Conservation (phyloP, 2,329 filamentous ascomycete genomes). For the Cytospora mali region DNA sequence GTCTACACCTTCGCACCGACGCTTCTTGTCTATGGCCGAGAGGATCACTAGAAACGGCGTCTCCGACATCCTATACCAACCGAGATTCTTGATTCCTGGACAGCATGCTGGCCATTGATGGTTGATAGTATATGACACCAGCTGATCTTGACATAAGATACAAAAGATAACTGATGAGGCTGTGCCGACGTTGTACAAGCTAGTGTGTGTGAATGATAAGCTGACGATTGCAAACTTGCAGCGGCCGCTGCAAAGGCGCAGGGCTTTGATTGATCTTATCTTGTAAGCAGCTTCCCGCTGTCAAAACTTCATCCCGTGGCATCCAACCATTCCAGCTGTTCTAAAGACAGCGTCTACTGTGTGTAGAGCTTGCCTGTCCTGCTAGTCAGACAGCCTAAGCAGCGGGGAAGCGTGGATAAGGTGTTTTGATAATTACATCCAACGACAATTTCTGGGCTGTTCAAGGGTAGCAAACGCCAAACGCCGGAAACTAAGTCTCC, state of each 20-base stretch:
- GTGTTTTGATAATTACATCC: background rate
- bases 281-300: background rate
- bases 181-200: slow-evolving; percentile 7
- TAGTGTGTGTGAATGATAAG: background rate
- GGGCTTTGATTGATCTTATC: background rate
- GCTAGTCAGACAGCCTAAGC: too few species aligned
- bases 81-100: background rate
- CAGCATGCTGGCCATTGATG: background rate
- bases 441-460: background rate
- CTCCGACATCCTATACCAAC: background rate
- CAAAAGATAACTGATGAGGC: background rate
- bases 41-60: background rate
- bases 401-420: too few species aligned
- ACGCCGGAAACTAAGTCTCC: background rate
- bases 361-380: too few species aligned
- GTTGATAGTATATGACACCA: background rate
- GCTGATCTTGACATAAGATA: too few species aligned
- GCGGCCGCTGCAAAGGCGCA: background rate
- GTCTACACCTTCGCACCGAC: too few species aligned
- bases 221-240: background rate
- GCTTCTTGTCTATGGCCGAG: background rate
- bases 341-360: too few species aligned
- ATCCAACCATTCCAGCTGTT: too few species aligned
- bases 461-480: background rate
- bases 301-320: background rate